These are phyloP conservation scores for Macrophomina tecta DNA, from an alignment of 2,329 filamentous ascomycete genomes.

Conservation along the genomic window DNA sequence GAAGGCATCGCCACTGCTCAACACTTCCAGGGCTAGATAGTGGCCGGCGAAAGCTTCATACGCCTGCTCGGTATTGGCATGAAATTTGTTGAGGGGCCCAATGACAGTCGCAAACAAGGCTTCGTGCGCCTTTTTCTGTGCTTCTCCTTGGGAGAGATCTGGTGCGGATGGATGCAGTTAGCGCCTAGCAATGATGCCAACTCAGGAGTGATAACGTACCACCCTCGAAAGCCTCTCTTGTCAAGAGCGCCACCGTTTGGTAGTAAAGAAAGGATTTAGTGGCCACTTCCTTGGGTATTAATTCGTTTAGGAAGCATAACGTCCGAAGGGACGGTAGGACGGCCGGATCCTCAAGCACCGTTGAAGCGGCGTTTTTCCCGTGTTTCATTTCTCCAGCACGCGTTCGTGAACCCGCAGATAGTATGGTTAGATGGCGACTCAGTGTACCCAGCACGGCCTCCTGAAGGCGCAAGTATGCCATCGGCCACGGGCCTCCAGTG, in stretches of 20 bases:
- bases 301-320: slow-evolving; percentile 40
- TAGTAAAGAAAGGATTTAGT: slow-evolving; percentile 42
- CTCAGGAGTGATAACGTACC: not conserved
- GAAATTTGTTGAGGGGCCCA: slow-evolving; percentile 41
- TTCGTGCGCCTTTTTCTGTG: not conserved
- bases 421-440: slow-evolving; percentile 34
- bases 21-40: slow-evolving; percentile 25
- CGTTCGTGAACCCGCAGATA: slow-evolving; percentile 3
- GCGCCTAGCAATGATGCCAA: not conserved
- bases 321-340: slow-evolving; percentile 27
- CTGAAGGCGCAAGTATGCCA: slow-evolving; percentile 50
- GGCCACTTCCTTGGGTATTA: slow-evolving; percentile 43
- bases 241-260: slow-evolving; percentile 28
- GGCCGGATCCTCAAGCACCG: slow-evolving; percentile 10
- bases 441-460: slow-evolving; percentile 45
- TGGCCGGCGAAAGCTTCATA: slow-evolving; percentile 23
- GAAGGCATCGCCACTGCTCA: slow-evolving; percentile 44
- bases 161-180: not conserved
- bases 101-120: slow-evolving; percentile 26
- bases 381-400: slow-evolving; percentile 30
- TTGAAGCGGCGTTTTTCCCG: not conserved
- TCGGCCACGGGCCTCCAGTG: slow-evolving; percentile 46
- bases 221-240: not conserved
- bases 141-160: not conserved
- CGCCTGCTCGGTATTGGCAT: slow-evolving; percentile 32